These are phyloP conservation scores for Ophiostoma australiae DNA, from an alignment of 2,329 filamentous ascomycete genomes.

Conservation along the genomic window DNA sequence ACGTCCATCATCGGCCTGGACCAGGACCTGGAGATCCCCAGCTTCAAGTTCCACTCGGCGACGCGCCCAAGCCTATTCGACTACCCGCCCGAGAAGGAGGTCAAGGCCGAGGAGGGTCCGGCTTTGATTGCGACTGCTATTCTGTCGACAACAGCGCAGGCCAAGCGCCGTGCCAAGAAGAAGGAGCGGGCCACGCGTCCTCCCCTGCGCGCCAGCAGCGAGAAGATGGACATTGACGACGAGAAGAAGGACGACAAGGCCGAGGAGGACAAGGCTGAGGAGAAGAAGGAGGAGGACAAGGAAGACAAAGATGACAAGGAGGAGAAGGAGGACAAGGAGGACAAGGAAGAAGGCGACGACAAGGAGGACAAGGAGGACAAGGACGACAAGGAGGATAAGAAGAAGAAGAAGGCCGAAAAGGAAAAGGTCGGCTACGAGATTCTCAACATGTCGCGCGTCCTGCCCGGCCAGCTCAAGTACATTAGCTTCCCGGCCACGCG, in stretches of 20 bases:
- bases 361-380: constrained; percentile 74
- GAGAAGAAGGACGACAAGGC: constrained; percentile 65
- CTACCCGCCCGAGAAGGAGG: constrained; percentile 93
- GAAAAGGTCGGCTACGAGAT: constrained; percentile 96
- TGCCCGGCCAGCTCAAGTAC: constrained; percentile 90
- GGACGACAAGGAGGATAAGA: constrained; percentile 60
- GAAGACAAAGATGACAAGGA: constrained; percentile 49
- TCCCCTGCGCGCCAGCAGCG: constrained; percentile 54
- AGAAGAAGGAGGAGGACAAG: constrained; percentile 56
- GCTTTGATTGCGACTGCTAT: constrained; percentile 94
- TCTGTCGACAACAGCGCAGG: constrained; percentile 92
- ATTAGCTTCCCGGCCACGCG: constrained; percentile 86
- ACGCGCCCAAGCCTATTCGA: constrained; percentile 94
- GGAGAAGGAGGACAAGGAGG: constrained; percentile 39
- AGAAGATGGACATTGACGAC: constrained; percentile 93
- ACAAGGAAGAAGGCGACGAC: constrained; percentile 54
- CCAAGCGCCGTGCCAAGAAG: constrained; percentile 88
- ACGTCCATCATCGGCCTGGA: constrained; percentile 94
- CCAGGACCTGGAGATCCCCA: constrained; percentile 85
- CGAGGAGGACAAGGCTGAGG: constrained; percentile 70
- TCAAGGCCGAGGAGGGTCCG: constrained; percentile 88
- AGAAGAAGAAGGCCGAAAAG: constrained; percentile 88
- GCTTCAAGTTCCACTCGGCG: constrained; percentile 93
- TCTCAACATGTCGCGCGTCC: constrained; percentile 92
- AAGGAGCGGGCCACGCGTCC: constrained; percentile 63